These are phyloP conservation scores for Podospora pseudocomata DNA, from an alignment of 495 filamentous ascomycete genomes.

Conservation along the genomic window DNA sequence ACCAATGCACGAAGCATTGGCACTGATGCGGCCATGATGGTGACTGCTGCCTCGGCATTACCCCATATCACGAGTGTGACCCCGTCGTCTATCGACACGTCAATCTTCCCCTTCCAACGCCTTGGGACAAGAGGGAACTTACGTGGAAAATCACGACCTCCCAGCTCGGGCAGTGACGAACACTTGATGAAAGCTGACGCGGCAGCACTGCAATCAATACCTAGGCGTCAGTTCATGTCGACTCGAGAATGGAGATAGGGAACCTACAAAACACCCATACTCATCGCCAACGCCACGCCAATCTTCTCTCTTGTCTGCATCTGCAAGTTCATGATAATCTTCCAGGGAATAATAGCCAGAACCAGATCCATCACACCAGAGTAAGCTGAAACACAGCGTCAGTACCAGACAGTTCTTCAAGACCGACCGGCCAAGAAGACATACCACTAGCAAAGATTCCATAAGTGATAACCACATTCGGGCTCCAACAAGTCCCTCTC, in stretches of 20 bases:
- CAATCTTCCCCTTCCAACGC: neutral
- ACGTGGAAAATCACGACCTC: constrained; percentile 25
- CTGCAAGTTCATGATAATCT: constrained; percentile 30
- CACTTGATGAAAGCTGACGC: constrained; percentile 32
- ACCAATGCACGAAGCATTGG: constrained; percentile 34
- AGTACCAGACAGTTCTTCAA: neutral
- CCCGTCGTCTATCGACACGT: constrained; percentile 16
- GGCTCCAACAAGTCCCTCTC: constrained; percentile 35
- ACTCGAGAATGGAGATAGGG: neutral
- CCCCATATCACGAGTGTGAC: constrained; percentile 30
- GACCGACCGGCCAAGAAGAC: neutral
- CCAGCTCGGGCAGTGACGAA: constrained; percentile 28
- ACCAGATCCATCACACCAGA: constrained; percentile 30
- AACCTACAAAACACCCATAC: constrained; percentile 30
- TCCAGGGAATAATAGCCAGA: constrained; percentile 32
- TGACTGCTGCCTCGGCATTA: constrained; percentile 32
- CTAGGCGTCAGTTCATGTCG: neutral
- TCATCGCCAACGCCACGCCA: constrained; percentile 40
- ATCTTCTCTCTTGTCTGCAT: constrained; percentile 35
- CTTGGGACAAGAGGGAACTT: neutral
- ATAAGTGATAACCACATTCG: constrained; percentile 22
- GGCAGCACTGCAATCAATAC: constrained; percentile 16
- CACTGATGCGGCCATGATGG: constrained; percentile 36
- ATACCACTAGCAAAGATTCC: constrained; percentile 27
- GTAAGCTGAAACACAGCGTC: constrained; percentile 23